Percentiles rank a stretch among this genome's conserved stretches.
phyloP scores from a whole-genome alignment of 768 basidiomycete species.

The Mycena venus region DNA sequence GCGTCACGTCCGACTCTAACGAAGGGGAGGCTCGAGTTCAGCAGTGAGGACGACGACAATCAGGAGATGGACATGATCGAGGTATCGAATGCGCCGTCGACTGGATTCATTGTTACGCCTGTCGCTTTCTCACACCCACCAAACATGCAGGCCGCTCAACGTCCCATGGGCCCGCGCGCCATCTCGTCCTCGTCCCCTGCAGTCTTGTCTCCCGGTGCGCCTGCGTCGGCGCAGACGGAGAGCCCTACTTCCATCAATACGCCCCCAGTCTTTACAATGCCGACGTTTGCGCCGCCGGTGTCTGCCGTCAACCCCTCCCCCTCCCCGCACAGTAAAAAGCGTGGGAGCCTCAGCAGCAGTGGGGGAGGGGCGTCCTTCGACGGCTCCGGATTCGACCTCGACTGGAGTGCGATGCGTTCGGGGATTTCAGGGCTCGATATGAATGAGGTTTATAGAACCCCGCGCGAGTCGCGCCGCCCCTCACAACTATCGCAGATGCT shows the following conservation, averaged over 20 bases:
- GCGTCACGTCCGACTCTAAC: slow-evolving; percentile 30
- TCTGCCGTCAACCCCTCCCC: no score
- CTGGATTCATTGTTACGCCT: no score
- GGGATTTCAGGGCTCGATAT: slow-evolving; percentile 48
- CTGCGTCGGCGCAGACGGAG: slow-evolving; percentile 12
- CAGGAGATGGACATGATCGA: neutral
- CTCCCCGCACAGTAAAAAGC: no score
- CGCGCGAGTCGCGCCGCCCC: slow-evolving; percentile 33
- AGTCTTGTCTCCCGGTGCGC: slow-evolving; percentile 35
- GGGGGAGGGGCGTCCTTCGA: no score
- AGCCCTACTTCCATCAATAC: neutral
- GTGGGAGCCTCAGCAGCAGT: neutral
- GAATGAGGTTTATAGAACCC: slow-evolving; percentile 29
- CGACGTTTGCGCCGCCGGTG: slow-evolving; percentile 31
- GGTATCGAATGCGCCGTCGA: no score
- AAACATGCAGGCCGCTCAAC: slow-evolving; percentile 15
- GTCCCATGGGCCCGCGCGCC: slow-evolving; percentile 67
- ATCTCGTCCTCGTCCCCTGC: slow-evolving; percentile 41
- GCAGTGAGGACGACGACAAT: slow-evolving; percentile 17
- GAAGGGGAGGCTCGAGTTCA: slow-evolving; percentile 29
- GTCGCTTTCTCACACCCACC: neutral
- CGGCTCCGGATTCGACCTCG: slow-evolving; percentile 57
- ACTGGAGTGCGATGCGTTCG: slow-evolving; percentile 51
- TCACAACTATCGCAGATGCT: slow-evolving; percentile 37
- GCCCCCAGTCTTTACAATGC: neutral